Evolutionary conservation across 345 rosid genomes (phyloP).

Genomic region (Salix koriyanagi): DNA sequence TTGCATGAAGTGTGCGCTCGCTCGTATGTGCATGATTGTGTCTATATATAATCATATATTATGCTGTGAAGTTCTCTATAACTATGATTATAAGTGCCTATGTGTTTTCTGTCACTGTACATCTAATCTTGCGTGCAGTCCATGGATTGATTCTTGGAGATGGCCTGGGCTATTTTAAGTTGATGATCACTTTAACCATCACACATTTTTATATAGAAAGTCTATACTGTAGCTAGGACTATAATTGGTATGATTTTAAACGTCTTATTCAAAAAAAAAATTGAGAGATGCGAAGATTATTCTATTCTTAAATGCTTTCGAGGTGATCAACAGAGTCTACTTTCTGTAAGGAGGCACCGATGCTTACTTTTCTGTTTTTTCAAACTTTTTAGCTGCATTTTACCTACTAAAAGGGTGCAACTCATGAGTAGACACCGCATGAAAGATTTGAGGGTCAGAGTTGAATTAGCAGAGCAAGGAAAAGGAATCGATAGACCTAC

Average conservation of each 20-base stretch:
- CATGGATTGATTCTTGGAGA: background rate
- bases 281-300: background rate
- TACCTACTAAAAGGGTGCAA: background rate
- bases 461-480: background rate
- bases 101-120: background rate
- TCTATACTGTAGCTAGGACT: background rate
- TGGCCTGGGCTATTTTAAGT: no score
- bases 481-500: background rate
- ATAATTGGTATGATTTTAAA: background rate
- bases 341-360: background rate
- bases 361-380: background rate
- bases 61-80: background rate
- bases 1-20: background rate
- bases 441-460: background rate
- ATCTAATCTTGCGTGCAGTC: no score
- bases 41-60: background rate
- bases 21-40: background rate
- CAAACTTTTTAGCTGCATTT: slow-evolving; percentile 1
- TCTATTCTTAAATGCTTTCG: background rate
- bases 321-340: background rate
- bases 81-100: background rate
- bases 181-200: background rate
- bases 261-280: background rate
- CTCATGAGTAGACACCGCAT: background rate
- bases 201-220: background rate